phyloP scores from a whole-genome alignment of 371 early-diverging fungal genomes.

The Rhizopus arrhizus region DNA sequence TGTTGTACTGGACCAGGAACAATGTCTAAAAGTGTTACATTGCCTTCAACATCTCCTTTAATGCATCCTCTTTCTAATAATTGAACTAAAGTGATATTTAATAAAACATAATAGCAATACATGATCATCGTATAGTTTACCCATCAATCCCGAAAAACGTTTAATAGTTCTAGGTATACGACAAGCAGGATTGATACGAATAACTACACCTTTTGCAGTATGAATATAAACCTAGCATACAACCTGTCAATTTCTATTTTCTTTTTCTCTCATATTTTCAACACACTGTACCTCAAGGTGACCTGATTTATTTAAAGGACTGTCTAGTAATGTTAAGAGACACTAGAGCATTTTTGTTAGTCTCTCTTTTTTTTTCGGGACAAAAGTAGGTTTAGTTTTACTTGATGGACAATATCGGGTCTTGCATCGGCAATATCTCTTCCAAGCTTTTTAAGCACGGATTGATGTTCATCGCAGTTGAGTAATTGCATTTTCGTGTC shows the following conservation, averaged over 20 bases:
- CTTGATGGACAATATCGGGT: constrained; percentile 98
- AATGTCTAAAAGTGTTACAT: constrained; percentile 90
- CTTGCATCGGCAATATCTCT: constrained; percentile 84
- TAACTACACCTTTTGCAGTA: constrained; percentile 91
- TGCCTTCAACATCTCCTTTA: constrained; percentile 62
- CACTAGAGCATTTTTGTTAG: constrained; percentile 59
- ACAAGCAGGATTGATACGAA: constrained; percentile 95
- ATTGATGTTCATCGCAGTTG: constrained; percentile 96
- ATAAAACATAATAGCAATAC: background rate
- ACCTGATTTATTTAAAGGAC: constrained; percentile 98
- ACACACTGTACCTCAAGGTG: constrained; percentile 69
- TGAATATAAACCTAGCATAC: constrained; percentile 83
- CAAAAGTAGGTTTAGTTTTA: constrained; percentile 24
- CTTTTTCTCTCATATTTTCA: background rate
- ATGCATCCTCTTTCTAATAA: constrained; percentile 94
- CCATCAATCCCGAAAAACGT: constrained; percentile 96
- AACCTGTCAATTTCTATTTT: background rate
- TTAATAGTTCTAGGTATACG: constrained; percentile 98
- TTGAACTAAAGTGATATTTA: constrained; percentile 70
- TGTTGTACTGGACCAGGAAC: constrained; percentile 91
- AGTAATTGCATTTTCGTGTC: constrained; percentile 89
- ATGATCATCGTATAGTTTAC: constrained; percentile 36
- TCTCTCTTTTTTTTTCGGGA: background rate
- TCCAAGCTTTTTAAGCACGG: constrained; percentile 80
- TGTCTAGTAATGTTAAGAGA: constrained; percentile 93